Evolutionary conservation across 163 green algal species (phyloP), one percentile per base, ranked within the genome.

Genomic region (Chlorella variabilis): DNA sequence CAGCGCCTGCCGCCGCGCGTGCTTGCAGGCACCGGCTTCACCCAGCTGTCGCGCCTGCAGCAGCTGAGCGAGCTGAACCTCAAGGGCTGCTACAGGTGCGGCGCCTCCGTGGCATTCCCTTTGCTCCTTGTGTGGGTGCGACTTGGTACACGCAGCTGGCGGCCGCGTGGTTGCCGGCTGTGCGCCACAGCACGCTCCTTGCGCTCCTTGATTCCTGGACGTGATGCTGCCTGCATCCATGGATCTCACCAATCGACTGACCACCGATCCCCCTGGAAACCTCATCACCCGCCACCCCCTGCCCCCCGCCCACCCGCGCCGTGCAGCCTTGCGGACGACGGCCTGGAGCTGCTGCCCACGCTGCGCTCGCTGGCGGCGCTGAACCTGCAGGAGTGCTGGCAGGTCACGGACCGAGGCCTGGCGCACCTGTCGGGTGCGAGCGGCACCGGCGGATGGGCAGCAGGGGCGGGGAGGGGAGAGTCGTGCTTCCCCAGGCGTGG

Each of bases 341-440:
- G 86, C 21, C 42, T 92, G 36, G 45, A 54, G 39, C 65, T 25
- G 33, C 49, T 92, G 63, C 59, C 25, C 27, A 39, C 34, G 33
- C 77, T 87, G 42, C 70, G 23, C 39, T 61, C 63, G 25, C 77
- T 91, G 27, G 31, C 33, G 1, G 31, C 25, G 23, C 81, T 93
- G 25, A 84, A 83, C 54, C 75, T 93, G 48, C 71, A 89, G 33
- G 85, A 87, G 56, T 93, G 89, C 75, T 91, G 87, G 87, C 87
- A 91, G 78, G 75, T 91, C 41, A 90, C 80, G 9, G 71, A 80
- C 17, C 36, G 36, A 11, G 88, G 83, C 5, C 38, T 93, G 39
- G 41, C 42, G 2, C 41, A 54, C n/a, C 74, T 92, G 27, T 83
- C 82, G 56, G 81, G 83, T 88, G 74, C 15, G 34, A 33, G 29